Evolutionary conservation across 225 moss, liverwort and hornwort species (phyloP).

Genomic region (Pseudisothecium myosuroides): DNA sequence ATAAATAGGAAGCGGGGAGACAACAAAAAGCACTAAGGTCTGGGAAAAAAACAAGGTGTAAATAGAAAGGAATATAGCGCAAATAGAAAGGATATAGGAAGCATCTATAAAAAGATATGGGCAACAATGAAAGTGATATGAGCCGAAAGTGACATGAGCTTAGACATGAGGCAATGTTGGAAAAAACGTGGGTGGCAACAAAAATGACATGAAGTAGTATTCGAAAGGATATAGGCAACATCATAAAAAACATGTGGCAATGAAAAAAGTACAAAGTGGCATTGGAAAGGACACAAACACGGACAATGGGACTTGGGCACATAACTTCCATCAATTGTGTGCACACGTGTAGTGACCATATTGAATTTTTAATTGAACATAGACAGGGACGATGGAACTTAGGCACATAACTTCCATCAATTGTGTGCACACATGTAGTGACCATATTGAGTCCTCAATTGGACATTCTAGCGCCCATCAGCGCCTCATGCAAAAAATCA

Average conservation of each 20-base stretch:
- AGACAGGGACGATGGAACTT: accelerated
- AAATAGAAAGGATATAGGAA: background rate
- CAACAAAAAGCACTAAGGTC: accelerated
- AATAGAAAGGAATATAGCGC: accelerated
- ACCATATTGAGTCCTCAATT: too few relatives aligned
- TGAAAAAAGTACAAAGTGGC: accelerated
- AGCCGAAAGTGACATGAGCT: background rate
- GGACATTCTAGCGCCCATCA: accelerated
- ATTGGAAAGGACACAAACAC: background rate
- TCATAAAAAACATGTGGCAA: accelerated
- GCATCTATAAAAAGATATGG: accelerated
- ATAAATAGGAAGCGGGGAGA: accelerated
- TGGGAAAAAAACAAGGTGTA: too few relatives aligned
- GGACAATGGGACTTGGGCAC: accelerated
- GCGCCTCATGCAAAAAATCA: accelerated
- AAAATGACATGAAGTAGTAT: background rate
- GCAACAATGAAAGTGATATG: background rate
- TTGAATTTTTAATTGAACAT: accelerated
- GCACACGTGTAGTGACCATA: too few relatives aligned
- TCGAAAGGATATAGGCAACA: background rate
- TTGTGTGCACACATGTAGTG: background rate
- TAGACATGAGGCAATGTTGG: accelerated
- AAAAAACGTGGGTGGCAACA: background rate
- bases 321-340: too few relatives aligned
- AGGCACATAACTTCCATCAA: accelerated